phyloP scores from a whole-genome alignment of 1,284 basidiomycete species.

The Veloboletus limbatus region DNA sequence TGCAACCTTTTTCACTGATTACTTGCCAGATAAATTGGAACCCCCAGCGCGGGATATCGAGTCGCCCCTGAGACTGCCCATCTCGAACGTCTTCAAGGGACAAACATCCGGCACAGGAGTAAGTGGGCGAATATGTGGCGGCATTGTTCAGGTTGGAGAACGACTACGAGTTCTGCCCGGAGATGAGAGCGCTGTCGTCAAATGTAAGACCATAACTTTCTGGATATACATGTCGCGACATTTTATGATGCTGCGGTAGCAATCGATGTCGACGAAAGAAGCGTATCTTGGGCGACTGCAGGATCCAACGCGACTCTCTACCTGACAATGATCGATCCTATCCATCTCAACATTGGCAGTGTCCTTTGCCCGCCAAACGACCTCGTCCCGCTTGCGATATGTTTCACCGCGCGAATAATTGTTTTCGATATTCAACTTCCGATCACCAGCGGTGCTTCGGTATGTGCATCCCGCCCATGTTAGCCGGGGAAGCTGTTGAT shows the following conservation, averaged over 20 bases:
- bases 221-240: conserved; percentile 1
- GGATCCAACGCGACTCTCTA: conserved; percentile 88
- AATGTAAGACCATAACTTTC: conserved; percentile 49
- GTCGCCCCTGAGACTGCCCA: conserved; percentile 80
- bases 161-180: conserved; percentile 84
- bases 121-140: conserved; percentile 84
- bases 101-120: conserved; percentile 81
- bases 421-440: conserved; percentile 93
- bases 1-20: not conserved
- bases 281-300: conserved; percentile 84
- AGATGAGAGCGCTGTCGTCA: conserved; percentile 84
- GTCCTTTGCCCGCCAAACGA: conserved; percentile 80
- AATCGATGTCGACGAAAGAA: conserved; percentile 83
- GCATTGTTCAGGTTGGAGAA: conserved; percentile 92
- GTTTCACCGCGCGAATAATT: conserved; percentile 86
- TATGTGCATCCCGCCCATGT: conserved; percentile 37
- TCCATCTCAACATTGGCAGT: conserved; percentile 84
- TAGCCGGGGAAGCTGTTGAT: conserved; percentile 2
- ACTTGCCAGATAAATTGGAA: conserved; percentile 66
- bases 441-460: conserved; percentile 83
- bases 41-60: conserved; percentile 79
- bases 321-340: conserved; percentile 81
- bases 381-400: conserved; percentile 70
- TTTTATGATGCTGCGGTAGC: conserved; percentile 45
- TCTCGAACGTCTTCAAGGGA: conserved; percentile 95